Evolutionary conservation across 768 basidiomycete species (phyloP).

Genomic region (Plicaturopsis crispa): DNA sequence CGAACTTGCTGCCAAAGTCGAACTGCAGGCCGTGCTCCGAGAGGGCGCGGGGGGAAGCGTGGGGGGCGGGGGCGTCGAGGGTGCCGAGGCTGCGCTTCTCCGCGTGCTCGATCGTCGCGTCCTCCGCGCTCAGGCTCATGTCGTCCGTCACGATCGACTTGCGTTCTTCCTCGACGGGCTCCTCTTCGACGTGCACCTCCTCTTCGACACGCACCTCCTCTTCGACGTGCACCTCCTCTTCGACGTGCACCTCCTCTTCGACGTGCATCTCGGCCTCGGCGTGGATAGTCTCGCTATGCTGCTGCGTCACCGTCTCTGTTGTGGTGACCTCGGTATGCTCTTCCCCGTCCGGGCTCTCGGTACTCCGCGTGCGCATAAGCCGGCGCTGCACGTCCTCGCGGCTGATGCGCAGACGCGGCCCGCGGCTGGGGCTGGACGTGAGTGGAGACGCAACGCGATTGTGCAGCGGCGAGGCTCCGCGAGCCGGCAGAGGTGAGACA

Average conservation of each 20-base stretch:
- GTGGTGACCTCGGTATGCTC: constrained; percentile 4
- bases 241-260: no score
- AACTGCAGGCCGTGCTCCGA: constrained; percentile 23
- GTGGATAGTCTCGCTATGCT: constrained; percentile 20
- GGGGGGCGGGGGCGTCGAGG: neutral
- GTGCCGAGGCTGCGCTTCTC: constrained; percentile 30
- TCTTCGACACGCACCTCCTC: constrained; percentile 6
- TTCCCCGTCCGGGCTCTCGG: constrained; percentile 12
- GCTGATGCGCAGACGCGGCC: constrained; percentile 29
- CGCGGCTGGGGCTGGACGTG: neutral
- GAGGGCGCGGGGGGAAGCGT: neutral
- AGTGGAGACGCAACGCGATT: constrained; percentile 6
- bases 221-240: neutral
- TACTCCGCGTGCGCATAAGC: constrained; percentile 36
- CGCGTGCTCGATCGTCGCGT: constrained; percentile 38
- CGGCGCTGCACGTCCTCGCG: constrained; percentile 47
- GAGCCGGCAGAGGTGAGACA: no score
- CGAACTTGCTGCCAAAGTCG: constrained; percentile 44
- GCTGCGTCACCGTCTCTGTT: constrained; percentile 19
- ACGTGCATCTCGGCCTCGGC: no score
- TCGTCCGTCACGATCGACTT: constrained; percentile 19
- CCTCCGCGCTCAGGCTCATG: constrained; percentile 40
- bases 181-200: constrained; percentile 11
- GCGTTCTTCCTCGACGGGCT: constrained; percentile 2
- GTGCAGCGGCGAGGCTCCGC: no score